Conservation (phyloP, 768 basidiomycete genomes). For the Rhodotorula graminis region DNA sequence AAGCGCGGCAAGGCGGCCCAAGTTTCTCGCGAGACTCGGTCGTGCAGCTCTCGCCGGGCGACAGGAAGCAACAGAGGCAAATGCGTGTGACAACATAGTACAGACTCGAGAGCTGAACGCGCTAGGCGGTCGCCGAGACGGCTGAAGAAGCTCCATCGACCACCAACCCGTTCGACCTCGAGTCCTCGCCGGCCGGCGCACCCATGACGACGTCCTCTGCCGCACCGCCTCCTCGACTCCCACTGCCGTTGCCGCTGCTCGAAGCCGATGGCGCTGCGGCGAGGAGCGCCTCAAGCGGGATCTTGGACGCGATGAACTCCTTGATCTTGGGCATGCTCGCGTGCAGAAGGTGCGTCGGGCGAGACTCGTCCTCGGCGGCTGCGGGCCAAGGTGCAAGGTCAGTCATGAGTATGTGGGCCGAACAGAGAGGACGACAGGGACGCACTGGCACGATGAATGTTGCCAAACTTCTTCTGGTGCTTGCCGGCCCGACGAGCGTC, state of each 20-base stretch:
- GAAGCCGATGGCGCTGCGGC: neutral
- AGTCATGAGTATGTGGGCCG: too few species aligned
- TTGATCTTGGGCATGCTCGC: slow-evolving; percentile 35
- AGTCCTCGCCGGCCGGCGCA: neutral
- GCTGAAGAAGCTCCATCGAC: neutral
- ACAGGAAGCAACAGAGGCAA: too few species aligned
- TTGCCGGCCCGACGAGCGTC: slow-evolving; percentile 32
- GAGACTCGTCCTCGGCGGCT: slow-evolving; percentile 37
- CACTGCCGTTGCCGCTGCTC: neutral
- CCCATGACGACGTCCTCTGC: neutral
- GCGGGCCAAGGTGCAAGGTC: too few species aligned
- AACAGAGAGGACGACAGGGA: neutral
- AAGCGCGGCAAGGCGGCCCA: too few species aligned
- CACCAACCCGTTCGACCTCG: neutral
- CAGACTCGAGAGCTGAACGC: neutral
- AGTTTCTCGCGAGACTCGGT: too few species aligned
- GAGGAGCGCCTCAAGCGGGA: slow-evolving; percentile 1
- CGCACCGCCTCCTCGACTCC: too few species aligned
- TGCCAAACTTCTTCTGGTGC: slow-evolving; percentile 36
- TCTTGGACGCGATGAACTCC: slow-evolving; percentile 20
- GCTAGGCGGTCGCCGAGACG: too few species aligned
- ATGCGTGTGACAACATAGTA: neutral
- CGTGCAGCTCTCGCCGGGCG: too few species aligned
- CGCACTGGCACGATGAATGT: slow-evolving; percentile 32
- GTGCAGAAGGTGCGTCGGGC: slow-evolving; percentile 31